Base-by-base conservation (phyloP, 2,329 filamentous ascomycete species). In the Nigrospora sphaerica region DNA sequence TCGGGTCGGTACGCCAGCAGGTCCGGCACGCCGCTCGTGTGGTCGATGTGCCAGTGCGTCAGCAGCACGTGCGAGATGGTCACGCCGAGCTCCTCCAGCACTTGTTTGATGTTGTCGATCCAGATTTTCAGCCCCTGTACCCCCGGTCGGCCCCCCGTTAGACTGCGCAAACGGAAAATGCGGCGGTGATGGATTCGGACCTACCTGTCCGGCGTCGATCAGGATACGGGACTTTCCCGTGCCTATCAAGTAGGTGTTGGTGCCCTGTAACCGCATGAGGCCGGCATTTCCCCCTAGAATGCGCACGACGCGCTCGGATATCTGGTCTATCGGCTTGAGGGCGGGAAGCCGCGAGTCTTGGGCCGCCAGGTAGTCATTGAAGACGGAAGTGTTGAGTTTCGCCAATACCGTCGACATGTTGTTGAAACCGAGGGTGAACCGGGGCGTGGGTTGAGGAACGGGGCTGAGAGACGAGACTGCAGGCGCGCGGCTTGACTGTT, bases 1-100 rank as follows among this genome's bases (percentile, higher is more conserved):
- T 72, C 58, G 0, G 86, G 83, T 16, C 74, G 85, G 16, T 83
- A 57, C 6, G 65, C 62, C 12, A 83, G 67, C 1, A 96, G 70
- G 56, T 93, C 81, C 1, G 69, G 62, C 13, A 96, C 76, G 6
- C 92, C 92, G 13, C 83, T 79, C 4, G 83, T 78, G 61, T 97
- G 92, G 61, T 97, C 92, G 34, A 71, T 77, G 59, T 97, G 92
- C 88, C 90, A 95, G 64, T 97, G 92, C 0, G 90, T 92, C 35
- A 97, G 72, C 13, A 97, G 72, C 0, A 83, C 81, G n/a, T 73
- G 66, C n/a, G 35, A 12, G 35, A 37, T 37, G 18, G 35, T 37
- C n/a, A 37, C 18, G 3, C n/a, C 35, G 18, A 37, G 35, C 7
- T 37, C 35, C n/a, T 37, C 35, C 9, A n/a, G n/a, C 35, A 37